Conservation (phyloP, 1,139 yeast species). For the Kurtzmaniella quercitrusa region DNA sequence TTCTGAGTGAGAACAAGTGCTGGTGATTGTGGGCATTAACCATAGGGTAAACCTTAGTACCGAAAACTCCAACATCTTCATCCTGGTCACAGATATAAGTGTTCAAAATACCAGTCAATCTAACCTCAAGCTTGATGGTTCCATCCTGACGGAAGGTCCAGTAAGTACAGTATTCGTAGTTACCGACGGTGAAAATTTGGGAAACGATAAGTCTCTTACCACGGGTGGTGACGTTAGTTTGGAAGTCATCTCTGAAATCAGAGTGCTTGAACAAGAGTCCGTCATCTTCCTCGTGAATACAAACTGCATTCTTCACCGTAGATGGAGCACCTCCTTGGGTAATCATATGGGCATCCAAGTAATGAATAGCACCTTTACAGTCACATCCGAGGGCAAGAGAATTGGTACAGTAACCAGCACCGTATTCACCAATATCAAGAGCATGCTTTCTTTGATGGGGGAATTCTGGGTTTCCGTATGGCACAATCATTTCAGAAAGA, state of each 20-base stretch:
- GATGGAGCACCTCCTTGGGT: slow-evolving; percentile 65
- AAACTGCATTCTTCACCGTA: slow-evolving; percentile 70
- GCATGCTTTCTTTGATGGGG: slow-evolving; percentile 86
- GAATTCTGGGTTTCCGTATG: slow-evolving; percentile 74
- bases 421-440: slow-evolving; percentile 81
- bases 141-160: slow-evolving; percentile 85
- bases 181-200: slow-evolving; percentile 81
- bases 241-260: slow-evolving; percentile 77
- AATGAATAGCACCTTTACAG: slow-evolving; percentile 81
- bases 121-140: slow-evolving; percentile 71
- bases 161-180: slow-evolving; percentile 80
- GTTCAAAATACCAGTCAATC: slow-evolving; percentile 78
- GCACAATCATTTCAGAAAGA: slow-evolving; percentile 79
- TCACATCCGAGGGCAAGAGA: slow-evolving; percentile 77
- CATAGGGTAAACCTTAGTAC: slow-evolving; percentile 74
- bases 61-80: slow-evolving; percentile 71
- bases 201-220: slow-evolving; percentile 70
- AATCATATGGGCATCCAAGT: slow-evolving; percentile 70
- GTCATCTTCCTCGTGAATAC: slow-evolving; percentile 82
- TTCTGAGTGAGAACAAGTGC: slow-evolving; percentile 72
- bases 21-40: slow-evolving; percentile 85
- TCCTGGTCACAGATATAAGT: slow-evolving; percentile 60
- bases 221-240: slow-evolving; percentile 70
- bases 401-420: slow-evolving; percentile 82
- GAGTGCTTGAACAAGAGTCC: slow-evolving; percentile 74